phyloP scores from a whole-genome alignment of 306 rosid species.

The Cyamopsis tetragonoloba region DNA sequence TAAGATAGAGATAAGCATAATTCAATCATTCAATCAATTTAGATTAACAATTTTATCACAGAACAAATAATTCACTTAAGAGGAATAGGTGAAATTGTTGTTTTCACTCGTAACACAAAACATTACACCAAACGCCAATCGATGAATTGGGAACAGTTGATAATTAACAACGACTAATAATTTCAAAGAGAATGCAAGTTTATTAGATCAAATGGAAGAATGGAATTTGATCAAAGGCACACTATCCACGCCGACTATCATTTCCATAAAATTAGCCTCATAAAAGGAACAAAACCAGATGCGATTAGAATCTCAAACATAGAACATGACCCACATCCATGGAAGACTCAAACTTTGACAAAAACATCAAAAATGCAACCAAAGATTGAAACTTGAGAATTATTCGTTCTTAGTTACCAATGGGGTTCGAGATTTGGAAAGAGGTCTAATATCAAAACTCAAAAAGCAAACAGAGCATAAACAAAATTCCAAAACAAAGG shows the following conservation, averaged over 20 bases:
- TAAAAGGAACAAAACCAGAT: background rate
- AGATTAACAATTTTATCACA: background rate
- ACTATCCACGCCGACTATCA: slow-evolving; percentile 2
- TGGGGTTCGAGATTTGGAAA: slow-evolving; percentile 29
- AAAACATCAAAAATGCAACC: slow-evolving; percentile 20
- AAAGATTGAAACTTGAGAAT: slow-evolving; percentile 25
- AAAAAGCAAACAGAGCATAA: slow-evolving; percentile 16
- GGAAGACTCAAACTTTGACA: slow-evolving; percentile 10
- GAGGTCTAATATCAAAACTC: background rate
- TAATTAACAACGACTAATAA: background rate
- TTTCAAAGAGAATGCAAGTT: slow-evolving; percentile 18
- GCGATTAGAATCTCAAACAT: background rate
- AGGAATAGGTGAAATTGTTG: too few relatives aligned
- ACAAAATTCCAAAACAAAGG: slow-evolving; percentile 27
- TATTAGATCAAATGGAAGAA: slow-evolving; percentile 17
- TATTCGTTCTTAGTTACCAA: background rate
- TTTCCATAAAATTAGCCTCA: background rate
- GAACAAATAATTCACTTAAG: slow-evolving; percentile 3
- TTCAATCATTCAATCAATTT: background rate
- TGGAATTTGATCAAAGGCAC: slow-evolving; percentile 4
- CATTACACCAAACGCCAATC: background rate
- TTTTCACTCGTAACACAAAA: background rate
- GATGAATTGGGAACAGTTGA: background rate
- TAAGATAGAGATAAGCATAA: background rate
- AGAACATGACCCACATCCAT: slow-evolving; percentile 3